Evolutionary conservation across 2,329 filamentous ascomycete genomes (phyloP).

Genomic region (Talaromyces sp.): DNA sequence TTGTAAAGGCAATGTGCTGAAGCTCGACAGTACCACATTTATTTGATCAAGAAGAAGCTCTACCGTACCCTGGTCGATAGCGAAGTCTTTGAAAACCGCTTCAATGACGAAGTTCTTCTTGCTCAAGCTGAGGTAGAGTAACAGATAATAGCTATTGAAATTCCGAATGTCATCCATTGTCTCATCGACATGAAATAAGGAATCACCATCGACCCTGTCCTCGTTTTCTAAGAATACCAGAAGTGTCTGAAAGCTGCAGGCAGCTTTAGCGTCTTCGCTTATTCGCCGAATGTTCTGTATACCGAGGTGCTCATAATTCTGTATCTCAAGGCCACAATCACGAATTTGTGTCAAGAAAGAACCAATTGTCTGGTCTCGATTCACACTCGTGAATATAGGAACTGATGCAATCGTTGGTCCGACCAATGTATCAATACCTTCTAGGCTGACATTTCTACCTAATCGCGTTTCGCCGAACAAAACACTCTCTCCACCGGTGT

Average conservation of each 20-base stretch:
- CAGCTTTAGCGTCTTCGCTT: neutral
- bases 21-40: neutral
- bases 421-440: neutral
- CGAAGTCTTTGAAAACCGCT: neutral
- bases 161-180: constrained; percentile 12
- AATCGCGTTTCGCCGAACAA: constrained; percentile 2
- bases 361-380: constrained; percentile 30
- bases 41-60: neutral
- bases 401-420: constrained; percentile 35
- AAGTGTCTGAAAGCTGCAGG: constrained; percentile 11
- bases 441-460: neutral
- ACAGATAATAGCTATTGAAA: neutral
- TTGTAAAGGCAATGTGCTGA: neutral
- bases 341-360: constrained; percentile 55
- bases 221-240: constrained; percentile 3
- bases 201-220: neutral
- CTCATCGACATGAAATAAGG: neutral
- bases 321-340: constrained; percentile 29
- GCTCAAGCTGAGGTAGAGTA: neutral
- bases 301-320: constrained; percentile 5
- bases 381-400: constrained; percentile 32
- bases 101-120: neutral
- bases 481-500: neutral
- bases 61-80: neutral
- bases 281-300: constrained; percentile 5